Conservation (phyloP, 2,329 filamentous ascomycete genomes). For the Camptophora hylomeconis region DNA sequence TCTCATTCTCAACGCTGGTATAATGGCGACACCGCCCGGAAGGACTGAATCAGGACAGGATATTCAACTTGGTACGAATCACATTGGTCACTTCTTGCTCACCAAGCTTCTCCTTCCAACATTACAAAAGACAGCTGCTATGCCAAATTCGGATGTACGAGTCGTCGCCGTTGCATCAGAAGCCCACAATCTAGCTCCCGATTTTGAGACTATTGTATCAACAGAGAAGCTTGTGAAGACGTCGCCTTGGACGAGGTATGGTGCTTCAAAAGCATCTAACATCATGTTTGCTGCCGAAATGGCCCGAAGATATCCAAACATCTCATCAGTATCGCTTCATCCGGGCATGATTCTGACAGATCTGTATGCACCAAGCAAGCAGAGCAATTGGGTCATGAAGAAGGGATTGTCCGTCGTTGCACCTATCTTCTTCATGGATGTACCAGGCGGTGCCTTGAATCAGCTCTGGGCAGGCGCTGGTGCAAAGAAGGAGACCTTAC, state of each 20-base stretch:
- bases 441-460: constrained; percentile 26
- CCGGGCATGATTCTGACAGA: constrained; percentile 34
- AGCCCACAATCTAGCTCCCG: constrained; percentile 23
- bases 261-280: constrained; percentile 39
- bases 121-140: constrained; percentile 23
- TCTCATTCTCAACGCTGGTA: constrained; percentile 35
- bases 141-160: constrained; percentile 20
- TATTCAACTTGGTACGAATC: constrained; percentile 34
- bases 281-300: constrained; percentile 35
- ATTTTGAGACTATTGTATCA: constrained; percentile 25
- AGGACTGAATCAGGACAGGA: constrained; percentile 31
- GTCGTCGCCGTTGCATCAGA: constrained; percentile 27
- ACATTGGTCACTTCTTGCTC: constrained; percentile 33
- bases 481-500: constrained; percentile 22
- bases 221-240: constrained; percentile 21
- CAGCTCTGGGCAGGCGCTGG: constrained; percentile 28
- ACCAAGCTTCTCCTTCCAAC: constrained; percentile 31
- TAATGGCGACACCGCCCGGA: constrained; percentile 28
- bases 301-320: constrained; percentile 27
- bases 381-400: constrained; percentile 17
- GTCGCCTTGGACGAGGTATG: constrained; percentile 35
- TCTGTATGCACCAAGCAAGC: constrained; percentile 24
- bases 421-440: constrained; percentile 20
- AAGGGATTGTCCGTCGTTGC: constrained; percentile 13
- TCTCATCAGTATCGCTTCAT: constrained; percentile 34